Evolutionary conservation across 768 basidiomycete genomes (phyloP).

Genomic region (Podaxis sp.): DNA sequence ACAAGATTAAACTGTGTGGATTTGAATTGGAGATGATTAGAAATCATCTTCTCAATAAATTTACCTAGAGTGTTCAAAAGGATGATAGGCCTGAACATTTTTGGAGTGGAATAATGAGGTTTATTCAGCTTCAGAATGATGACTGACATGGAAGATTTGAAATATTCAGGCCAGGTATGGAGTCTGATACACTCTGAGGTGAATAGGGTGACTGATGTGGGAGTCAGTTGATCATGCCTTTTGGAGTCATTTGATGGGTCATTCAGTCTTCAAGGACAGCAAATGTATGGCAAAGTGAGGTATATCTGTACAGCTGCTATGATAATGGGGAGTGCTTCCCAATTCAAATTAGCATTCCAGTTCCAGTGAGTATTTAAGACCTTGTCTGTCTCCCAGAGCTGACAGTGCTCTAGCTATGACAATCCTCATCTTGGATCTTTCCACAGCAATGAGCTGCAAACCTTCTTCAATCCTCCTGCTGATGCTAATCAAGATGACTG

Average conservation of each 20-base stretch:
- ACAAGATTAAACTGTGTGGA: too few relatives aligned
- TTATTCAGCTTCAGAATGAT: too few relatives aligned
- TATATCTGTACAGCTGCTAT: slow-evolving; percentile 41
- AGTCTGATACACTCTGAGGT: too few relatives aligned
- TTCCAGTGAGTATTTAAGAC: slow-evolving; percentile 28
- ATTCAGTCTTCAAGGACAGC: slow-evolving; percentile 38
- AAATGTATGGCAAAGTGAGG: slow-evolving; percentile 44
- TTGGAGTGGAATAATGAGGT: too few relatives aligned
- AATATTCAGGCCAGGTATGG: too few relatives aligned
- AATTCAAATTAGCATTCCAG: slow-evolving; percentile 24
- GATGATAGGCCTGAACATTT: too few relatives aligned
- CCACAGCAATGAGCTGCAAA: slow-evolving; percentile 35
- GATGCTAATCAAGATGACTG: slow-evolving; percentile 25
- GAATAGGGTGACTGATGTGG: too few relatives aligned
- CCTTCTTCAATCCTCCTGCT: slow-evolving; percentile 30
- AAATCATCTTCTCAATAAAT: too few relatives aligned
- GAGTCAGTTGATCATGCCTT: slow-evolving; percentile 29
- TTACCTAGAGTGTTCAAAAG: too few relatives aligned
- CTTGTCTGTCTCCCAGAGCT: neutral
- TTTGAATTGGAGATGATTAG: too few relatives aligned
- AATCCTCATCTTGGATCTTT: slow-evolving; percentile 37
- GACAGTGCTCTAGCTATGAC: slow-evolving; percentile 30
- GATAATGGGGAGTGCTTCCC: slow-evolving; percentile 28
- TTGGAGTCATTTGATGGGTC: slow-evolving; percentile 29
- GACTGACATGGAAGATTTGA: too few relatives aligned